Base-by-base conservation (phyloP, 345 rosid species). In the Gossypium rotundifolium region DNA sequence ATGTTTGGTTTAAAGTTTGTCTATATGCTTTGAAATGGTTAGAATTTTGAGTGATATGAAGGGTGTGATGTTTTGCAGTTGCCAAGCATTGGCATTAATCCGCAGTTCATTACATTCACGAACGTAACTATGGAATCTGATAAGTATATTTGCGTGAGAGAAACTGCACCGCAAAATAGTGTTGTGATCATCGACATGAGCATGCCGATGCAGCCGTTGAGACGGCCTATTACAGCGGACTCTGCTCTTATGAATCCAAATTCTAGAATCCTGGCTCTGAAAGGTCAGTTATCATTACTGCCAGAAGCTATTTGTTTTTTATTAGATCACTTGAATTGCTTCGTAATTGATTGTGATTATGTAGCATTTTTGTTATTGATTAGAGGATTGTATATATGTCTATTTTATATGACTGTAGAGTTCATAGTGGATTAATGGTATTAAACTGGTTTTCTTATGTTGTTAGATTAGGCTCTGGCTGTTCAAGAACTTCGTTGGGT, bases 51-150 rank as follows among this genome's bases (percentile, higher is more conserved):
- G 20, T 70, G 79, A 80, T 85, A 77, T 67, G 53, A 58, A 71
- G 48, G 68, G 29, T 12, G 27, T 79, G 7, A 55, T 67, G 17
- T 64, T 69, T 27, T 75, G 84, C 91, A 94, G 98, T 79, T 94
- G 73, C 93, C 98, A 49, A 87, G 90, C 86, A 62, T 90, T 60
- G 98, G 98, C 85, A 94, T 94, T 80, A 87, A 83, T 77, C 92
- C 84, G 9, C 96, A 92, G 44, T 92, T 92, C 76, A 92, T 94
- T 66, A 92, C 96, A 11, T 94, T 94, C 70, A 94, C 98, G 12
- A 90, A 92, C 62, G 96, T 94, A 45, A 94, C 98, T 11, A 94
- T 94, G 97, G 98, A 94, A 77, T 94, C 98, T 8, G 98, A 94
- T 53, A 94, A 92, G 88, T 94, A 92, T 69, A 94, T 94, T 53